Percentiles rank a stretch among this genome's conserved stretches.
These are phyloP conservation scores for Circinella minor DNA, from an alignment of 371 early-diverging fungal species.

Conservation along the genomic window DNA sequence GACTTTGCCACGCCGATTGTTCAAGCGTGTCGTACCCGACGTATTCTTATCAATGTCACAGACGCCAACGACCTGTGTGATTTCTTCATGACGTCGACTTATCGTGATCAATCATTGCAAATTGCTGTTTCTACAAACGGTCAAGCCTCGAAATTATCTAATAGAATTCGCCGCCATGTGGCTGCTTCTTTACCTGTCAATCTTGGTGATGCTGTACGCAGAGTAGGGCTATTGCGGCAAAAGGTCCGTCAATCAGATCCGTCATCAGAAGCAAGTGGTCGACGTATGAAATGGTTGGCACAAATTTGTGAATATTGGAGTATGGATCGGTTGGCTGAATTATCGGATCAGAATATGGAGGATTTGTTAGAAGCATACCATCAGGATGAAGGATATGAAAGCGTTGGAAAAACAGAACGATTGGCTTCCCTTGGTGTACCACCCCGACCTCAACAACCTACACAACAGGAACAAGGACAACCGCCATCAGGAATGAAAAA, in stretches of 20 bases:
- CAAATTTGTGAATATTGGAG: constrained; percentile 80
- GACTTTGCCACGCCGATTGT: constrained; percentile 56
- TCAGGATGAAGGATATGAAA: constrained; percentile 62
- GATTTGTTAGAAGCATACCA: constrained; percentile 69
- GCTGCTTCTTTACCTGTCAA: constrained; percentile 58
- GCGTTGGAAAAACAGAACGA: constrained; percentile 22
- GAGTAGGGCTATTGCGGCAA: constrained; percentile 63
- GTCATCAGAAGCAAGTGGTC: constrained; percentile 48
- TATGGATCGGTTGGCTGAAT: constrained; percentile 60
- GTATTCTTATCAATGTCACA: constrained; percentile 80
- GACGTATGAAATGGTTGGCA: constrained; percentile 78
- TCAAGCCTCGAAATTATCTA: constrained; percentile 76
- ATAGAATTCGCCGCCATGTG: constrained; percentile 68
- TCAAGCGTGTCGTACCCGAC: constrained; percentile 42
- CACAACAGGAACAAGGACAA: constrained; percentile 3
- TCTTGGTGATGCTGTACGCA: constrained; percentile 67
- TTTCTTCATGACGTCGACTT: constrained; percentile 81
- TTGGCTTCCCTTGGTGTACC: constrained; percentile 15
- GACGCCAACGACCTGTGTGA: constrained; percentile 79
- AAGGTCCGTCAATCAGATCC: constrained; percentile 63
- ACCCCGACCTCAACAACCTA: background rate
- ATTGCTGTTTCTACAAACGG: constrained; percentile 84
- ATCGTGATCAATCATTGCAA: constrained; percentile 74
- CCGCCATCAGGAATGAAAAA: background rate
- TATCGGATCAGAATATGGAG: constrained; percentile 66